These are phyloP conservation scores for Tillandsia fasciculata DNA, from an alignment of 176 grass and related monocot genomes.

Conservation along the genomic window DNA sequence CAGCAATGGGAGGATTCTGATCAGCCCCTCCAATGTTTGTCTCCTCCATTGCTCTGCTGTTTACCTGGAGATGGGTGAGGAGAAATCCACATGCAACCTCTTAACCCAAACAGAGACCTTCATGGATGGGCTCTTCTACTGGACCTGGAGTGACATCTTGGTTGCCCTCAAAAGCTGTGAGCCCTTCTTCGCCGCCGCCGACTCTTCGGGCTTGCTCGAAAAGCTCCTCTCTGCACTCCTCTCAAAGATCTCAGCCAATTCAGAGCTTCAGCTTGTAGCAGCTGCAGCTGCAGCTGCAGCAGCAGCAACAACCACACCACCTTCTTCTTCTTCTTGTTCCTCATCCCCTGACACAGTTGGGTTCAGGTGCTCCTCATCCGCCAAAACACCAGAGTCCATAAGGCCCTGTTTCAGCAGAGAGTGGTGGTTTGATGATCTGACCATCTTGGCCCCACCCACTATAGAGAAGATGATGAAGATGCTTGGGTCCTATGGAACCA, in stretches of 20 bases:
- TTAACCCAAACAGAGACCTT: slow-evolving; percentile 49
- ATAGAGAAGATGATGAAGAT: slow-evolving; percentile 60
- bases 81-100: slow-evolving; percentile 62
- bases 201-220: slow-evolving; percentile 36
- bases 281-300: slow-evolving; percentile 7
- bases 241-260: slow-evolving; percentile 50
- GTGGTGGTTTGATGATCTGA: slow-evolving; percentile 93
- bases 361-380: slow-evolving; percentile 37
- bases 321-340: slow-evolving; percentile 48
- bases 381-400: slow-evolving; percentile 57
- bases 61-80: slow-evolving; percentile 81
- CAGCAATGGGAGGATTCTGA: slow-evolving; percentile 45
- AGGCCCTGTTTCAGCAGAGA: slow-evolving; percentile 45
- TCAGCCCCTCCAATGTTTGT: slow-evolving; percentile 52
- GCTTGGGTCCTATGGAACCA: slow-evolving; percentile 59
- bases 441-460: slow-evolving; percentile 37
- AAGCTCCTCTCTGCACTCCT: slow-evolving; percentile 57
- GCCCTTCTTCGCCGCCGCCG: slow-evolving; percentile 24
- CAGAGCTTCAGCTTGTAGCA: slow-evolving; percentile 22
- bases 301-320: slow-evolving; percentile 20
- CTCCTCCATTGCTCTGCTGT: slow-evolving; percentile 55
- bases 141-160: slow-evolving; percentile 70
- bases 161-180: slow-evolving; percentile 54
- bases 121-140: slow-evolving; percentile 57
- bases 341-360: slow-evolving; percentile 56